phyloP scores from a whole-genome alignment of 768 basidiomycete genomes.

The Leccinum arenicola region DNA sequence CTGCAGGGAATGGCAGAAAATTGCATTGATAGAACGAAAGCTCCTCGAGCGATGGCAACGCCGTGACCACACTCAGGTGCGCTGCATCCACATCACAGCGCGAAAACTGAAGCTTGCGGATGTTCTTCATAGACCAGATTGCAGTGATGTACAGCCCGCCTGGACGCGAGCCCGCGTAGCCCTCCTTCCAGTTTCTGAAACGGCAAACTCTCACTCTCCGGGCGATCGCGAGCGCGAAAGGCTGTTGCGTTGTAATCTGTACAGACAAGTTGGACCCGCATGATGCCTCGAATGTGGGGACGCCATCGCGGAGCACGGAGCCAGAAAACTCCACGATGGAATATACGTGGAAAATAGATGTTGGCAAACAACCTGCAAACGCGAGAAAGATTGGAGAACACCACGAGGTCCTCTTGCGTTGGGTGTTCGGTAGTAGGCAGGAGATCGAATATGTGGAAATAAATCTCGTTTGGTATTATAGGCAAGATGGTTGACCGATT shows the following conservation, averaged over 20 bases:
- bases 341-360: conserved; percentile 38
- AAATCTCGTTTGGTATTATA: conserved; percentile 45
- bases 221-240: background rate
- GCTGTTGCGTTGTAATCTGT: background rate
- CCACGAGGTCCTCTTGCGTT: conserved; percentile 7
- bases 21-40: conserved; percentile 10
- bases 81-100: conserved; percentile 7
- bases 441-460: conserved; percentile 15
- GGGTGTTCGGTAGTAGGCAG: conserved; percentile 17
- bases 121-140: conserved; percentile 14
- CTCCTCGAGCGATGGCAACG: conserved; percentile 14
- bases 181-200: conserved; percentile 5
- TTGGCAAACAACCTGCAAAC: conserved; percentile 45
- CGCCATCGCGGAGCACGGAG: conserved; percentile 6
- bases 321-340: conserved; percentile 29
- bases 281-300: background rate
- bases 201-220: background rate
- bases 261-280: background rate
- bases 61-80: conserved; percentile 14
- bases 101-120: conserved; percentile 15
- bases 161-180: background rate
- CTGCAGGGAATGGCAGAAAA: background rate
- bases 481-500: conserved; percentile 10
- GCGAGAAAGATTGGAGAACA: conserved; percentile 31
- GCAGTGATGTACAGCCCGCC: background rate